A percentile compares a stretch with the other conserved stretches of the same genome.
phyloP scores from a whole-genome alignment of 257 asterid species.

The Solanum rostratum region DNA sequence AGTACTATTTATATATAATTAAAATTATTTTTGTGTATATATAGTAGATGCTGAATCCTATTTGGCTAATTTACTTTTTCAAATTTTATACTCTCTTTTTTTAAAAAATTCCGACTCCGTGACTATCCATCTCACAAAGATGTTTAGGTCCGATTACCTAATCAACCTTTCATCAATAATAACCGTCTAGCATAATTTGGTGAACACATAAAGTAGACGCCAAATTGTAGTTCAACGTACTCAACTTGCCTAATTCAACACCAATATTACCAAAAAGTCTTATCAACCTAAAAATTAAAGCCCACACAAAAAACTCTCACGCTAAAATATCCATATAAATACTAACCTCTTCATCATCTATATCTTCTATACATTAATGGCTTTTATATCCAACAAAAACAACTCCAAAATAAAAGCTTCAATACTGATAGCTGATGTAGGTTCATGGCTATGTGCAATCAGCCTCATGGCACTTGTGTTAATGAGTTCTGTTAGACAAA shows the following conservation, averaged over 20 bases:
- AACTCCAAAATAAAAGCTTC: neutral
- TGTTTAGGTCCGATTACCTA: neutral
- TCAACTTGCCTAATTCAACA: neutral
- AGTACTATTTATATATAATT: too few relatives aligned
- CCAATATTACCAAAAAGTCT: neutral
- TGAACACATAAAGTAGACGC: neutral
- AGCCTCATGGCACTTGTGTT: neutral
- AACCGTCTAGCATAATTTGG: neutral
- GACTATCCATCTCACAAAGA: neutral
- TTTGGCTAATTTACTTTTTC: neutral
- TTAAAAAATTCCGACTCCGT: too few relatives aligned
- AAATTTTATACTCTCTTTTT: neutral
- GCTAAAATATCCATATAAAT: neutral
- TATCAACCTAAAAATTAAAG: neutral
- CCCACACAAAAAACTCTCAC: neutral
- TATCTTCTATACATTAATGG: neutral
- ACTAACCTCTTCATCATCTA: neutral
- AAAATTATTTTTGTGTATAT: too few relatives aligned
- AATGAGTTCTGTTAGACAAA: conserved; percentile 66
- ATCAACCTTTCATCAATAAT: neutral
- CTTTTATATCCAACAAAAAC: neutral
- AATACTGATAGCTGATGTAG: neutral
- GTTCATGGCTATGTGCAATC: neutral
- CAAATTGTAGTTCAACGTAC: neutral
- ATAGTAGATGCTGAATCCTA: too few relatives aligned